Evolutionary conservation across 495 filamentous ascomycete species (phyloP).

Genomic region (Aspergillus steynii): DNA sequence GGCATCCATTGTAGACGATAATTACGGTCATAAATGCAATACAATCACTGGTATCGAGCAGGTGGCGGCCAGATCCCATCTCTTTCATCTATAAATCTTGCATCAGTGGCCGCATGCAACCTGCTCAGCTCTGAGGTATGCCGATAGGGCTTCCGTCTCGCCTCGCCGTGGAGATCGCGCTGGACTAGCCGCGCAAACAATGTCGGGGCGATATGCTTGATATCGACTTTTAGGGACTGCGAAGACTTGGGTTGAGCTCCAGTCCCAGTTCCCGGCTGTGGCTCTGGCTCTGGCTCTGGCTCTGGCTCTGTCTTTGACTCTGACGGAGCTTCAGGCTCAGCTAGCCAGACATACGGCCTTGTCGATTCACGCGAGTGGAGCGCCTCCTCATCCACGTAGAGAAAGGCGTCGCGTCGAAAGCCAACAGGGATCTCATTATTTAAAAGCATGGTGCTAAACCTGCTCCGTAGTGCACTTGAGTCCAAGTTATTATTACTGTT

Average conservation of each 20-base stretch:
- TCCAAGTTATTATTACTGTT: slow-evolving; percentile 5
- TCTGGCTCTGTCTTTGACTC: slow-evolving; percentile 1
- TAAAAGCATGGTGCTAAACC: slow-evolving; percentile 7
- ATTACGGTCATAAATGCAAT: neutral
- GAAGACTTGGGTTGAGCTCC: slow-evolving; percentile 1
- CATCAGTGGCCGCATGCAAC: slow-evolving; percentile 12
- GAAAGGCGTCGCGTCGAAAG: slow-evolving; percentile 15
- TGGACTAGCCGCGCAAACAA: slow-evolving; percentile 17
- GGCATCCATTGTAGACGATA: neutral
- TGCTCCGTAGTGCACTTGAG: slow-evolving; percentile 8
- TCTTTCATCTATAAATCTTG: neutral
- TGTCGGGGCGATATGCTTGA: slow-evolving; percentile 21
- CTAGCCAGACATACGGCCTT: slow-evolving; percentile 14
- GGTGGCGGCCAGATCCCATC: slow-evolving; percentile 21
- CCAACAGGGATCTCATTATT: slow-evolving; percentile 11
- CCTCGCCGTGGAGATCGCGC: slow-evolving; percentile 16
- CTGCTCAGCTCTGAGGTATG: slow-evolving; percentile 13
- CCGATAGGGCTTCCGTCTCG: slow-evolving; percentile 17
- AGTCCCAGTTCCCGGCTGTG: slow-evolving; percentile 1
- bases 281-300: slow-evolving; percentile 2
- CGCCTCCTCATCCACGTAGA: slow-evolving; percentile 17
- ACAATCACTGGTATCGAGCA: slow-evolving; percentile 10
- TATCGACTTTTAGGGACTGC: slow-evolving; percentile 14
- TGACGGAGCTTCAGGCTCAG: slow-evolving; percentile 9
- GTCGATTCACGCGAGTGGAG: slow-evolving; percentile 11